A percentile compares a stretch with the other conserved stretches of the same genome.
Evolutionary conservation across 2,329 filamentous ascomycete species (phyloP).

Genomic region (Colletotrichum sp.): DNA sequence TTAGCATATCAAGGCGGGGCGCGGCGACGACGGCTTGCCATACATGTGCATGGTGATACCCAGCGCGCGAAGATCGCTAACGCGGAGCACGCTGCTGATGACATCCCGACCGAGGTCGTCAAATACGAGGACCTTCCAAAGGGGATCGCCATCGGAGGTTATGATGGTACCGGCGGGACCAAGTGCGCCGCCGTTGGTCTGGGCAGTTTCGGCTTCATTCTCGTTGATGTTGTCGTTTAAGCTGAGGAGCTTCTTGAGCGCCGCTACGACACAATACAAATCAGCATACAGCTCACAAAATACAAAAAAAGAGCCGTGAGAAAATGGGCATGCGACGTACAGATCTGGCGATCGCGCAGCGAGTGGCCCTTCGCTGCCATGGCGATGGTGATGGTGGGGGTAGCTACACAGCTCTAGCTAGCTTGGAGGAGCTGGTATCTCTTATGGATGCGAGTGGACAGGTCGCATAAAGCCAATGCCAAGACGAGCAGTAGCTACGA

Average conservation of each 20-base stretch:
- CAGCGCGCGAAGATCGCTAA: constrained; percentile 90
- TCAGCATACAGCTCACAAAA: neutral
- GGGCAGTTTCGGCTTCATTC: constrained; percentile 66
- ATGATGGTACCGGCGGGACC: constrained; percentile 79
- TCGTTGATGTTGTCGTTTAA: constrained; percentile 77
- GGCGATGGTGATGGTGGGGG: constrained; percentile 24
- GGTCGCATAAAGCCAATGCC: neutral
- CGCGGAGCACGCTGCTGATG: constrained; percentile 92
- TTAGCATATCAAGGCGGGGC: constrained; percentile 25
- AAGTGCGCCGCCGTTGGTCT: constrained; percentile 64
- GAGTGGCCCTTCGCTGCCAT: constrained; percentile 54
- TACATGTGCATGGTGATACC: constrained; percentile 98
- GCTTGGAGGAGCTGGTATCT: constrained; percentile 1
- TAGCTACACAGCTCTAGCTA: constrained; percentile 22
- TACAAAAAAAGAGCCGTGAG: neutral
- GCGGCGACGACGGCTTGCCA: constrained; percentile 21
- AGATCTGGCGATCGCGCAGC: constrained; percentile 57
- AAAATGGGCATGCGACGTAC: constrained; percentile 33
- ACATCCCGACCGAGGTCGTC: constrained; percentile 91
- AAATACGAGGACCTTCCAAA: constrained; percentile 98
- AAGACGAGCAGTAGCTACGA: neutral
- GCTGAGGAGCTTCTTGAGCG: constrained; percentile 95
- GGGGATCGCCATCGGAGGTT: constrained; percentile 86
- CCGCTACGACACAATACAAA: constrained; percentile 58
- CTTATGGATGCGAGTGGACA: neutral